Base-by-base conservation (phyloP, 177 flowering plant genomes). In the Vitis hybrid region DNA sequence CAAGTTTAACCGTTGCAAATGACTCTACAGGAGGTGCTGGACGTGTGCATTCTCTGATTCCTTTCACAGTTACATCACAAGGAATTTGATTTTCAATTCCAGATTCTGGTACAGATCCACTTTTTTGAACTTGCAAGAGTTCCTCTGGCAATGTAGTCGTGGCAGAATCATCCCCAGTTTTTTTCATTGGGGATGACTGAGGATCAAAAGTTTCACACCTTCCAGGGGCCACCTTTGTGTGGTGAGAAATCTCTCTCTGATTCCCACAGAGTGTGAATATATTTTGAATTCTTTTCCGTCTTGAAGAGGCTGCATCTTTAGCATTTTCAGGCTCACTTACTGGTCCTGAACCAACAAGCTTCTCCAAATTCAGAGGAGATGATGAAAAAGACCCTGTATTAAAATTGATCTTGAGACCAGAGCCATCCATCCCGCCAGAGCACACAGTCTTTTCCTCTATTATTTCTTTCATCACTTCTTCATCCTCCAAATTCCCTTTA, bases 181-280 rank as follows among this genome's bases (percentile, higher is more conserved):
- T 64, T 70, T 2, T 64, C 18, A 21, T 3, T 10, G 75, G 71
- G 60, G 76, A 71, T 19, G 71, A 64, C 58, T 23, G 74, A 45
- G 49, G 40, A 12, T 77, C 81, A 67, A 50, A 52, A 60, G 69
- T 65, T 63, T 78, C 83, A 49, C 75, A 9, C 59, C 54, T 73
- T 32, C 71, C 57, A 52, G 88, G 80, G 30, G 78, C 78, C 7
- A 7, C 45, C 40, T 74, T 75, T 14, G 69, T 77, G 51, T 88
- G 81, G 49, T 89, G 90, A 57, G 85, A 75, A 17, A 93, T 85
- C 82, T 95, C 99, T 69, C 99, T 90, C 59, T 90, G 76, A 70
- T 89, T 88, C 70, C 99, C 99, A 71, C 99, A 95, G 17, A 93
- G 96, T 52, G 92, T 85, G 75, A 93, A 93, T 32, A 94, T 94